Base-by-base conservation (phyloP, 2,329 filamentous ascomycete genomes). In the Fusarium devonianum region DNA sequence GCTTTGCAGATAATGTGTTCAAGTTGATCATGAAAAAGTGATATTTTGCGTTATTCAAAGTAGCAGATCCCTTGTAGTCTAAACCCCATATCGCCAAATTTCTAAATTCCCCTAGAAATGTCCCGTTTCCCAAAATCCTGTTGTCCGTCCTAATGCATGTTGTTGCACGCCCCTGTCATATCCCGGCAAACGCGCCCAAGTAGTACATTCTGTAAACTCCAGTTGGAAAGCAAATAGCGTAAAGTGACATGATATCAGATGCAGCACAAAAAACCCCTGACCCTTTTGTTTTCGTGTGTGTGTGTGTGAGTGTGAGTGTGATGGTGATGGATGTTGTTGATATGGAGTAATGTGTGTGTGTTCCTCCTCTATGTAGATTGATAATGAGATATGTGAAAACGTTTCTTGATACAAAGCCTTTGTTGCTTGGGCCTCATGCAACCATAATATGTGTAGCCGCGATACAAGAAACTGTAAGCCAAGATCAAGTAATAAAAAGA, bases 51-150 rank as follows among this genome's bases (percentile, higher is more conserved):
- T 25, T 25, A 11, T 25, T 11, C 23, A 25, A 11, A 25, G 8
- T 25, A 25, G 23, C 23, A 29, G 13, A 40, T 17, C 19, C 18
- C 43, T 54, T 34, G 25, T 40, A 36, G n/a, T 56, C 50, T 52
- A 45, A 46, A 44, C 19, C 50, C 50, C 34, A 7, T 43, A 38
- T 58, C 55, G 55, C 55, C 55, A 32, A 42, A 44, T 53, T 37
- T 37, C 48, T 28, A 8, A 11, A 10, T 25, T 4, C 9, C 23
- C 23, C 23, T 11, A 8, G 8, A 10, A 11, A 25, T 6, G 5
- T 25, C 23, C 23, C 23, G 12, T 10, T 25, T 8, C 30, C 33
- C 34, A n/a, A 11, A 11, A 13, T 23, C 34, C 34, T 13, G 14
- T 39, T 10, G 23, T 39, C n/a, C n/a, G n/a, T 38, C 8, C 35